Evolutionary conservation across 2,329 filamentous ascomycete genomes (phyloP).

Genomic region (Lachnellula subtilissima): DNA sequence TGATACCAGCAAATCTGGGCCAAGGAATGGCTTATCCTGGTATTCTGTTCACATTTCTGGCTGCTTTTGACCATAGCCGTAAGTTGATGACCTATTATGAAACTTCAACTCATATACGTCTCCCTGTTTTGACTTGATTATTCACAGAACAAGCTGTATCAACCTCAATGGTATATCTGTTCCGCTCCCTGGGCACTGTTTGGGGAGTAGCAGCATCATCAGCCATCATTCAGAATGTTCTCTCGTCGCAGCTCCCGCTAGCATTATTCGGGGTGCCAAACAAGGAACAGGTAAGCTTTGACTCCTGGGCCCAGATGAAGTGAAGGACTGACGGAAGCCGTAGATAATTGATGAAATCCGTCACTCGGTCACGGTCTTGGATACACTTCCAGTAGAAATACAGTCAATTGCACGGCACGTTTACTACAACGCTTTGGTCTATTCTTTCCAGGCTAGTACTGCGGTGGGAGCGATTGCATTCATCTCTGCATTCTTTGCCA

Average conservation of each 20-base stretch:
- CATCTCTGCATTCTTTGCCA: constrained; percentile 42
- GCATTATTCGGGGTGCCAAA: constrained; percentile 51
- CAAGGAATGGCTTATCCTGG: constrained; percentile 56
- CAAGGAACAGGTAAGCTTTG: constrained; percentile 33
- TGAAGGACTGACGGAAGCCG: constrained; percentile 22
- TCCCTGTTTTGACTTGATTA: neutral
- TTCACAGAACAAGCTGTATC: constrained; percentile 55
- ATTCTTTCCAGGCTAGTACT: constrained; percentile 53
- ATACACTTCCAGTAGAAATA: constrained; percentile 49
- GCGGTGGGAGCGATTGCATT: constrained; percentile 46
- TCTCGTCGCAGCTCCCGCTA: constrained; percentile 48
- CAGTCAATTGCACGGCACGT: constrained; percentile 52
- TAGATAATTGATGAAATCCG: constrained; percentile 58
- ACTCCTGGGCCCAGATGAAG: neutral
- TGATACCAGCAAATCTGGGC: constrained; percentile 54
- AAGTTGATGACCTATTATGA: constrained; percentile 18
- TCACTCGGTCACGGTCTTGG: constrained; percentile 54
- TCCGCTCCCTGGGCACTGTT: constrained; percentile 58
- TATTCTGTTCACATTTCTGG: constrained; percentile 56
- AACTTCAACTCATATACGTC: neutral
- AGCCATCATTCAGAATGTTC: constrained; percentile 57
- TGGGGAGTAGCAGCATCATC: constrained; percentile 61
- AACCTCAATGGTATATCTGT: constrained; percentile 58
- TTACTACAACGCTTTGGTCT: constrained; percentile 54
- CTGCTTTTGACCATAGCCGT: constrained; percentile 58